A percentile compares a stretch with the other conserved stretches of the same genome.
phyloP scores from a whole-genome alignment of 768 basidiomycete species.

The Crucibulum laeve region DNA sequence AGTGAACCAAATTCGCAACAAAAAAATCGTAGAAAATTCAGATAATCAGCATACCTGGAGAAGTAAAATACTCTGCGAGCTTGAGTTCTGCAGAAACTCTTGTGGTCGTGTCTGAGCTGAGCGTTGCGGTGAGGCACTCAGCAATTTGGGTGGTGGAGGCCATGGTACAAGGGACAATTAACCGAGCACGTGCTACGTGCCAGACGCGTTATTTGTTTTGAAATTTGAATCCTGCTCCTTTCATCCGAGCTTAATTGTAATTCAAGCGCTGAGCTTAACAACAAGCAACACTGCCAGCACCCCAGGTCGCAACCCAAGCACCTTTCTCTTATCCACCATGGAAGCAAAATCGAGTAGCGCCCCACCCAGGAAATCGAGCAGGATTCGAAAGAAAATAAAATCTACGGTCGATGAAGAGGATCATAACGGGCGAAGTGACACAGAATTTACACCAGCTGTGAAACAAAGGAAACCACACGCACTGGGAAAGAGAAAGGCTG shows the following conservation, averaged over 20 bases:
- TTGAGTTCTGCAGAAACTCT: slow-evolving; percentile 79
- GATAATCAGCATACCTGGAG: slow-evolving; percentile 49
- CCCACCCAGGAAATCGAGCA: background rate
- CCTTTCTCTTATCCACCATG: slow-evolving; percentile 5
- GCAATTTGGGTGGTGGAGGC: slow-evolving; percentile 39
- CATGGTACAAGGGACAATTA: slow-evolving; percentile 22
- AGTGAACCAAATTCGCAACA: too few relatives aligned
- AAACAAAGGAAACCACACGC: slow-evolving; percentile 1
- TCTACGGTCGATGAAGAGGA: background rate
- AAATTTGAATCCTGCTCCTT: background rate
- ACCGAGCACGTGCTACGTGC: slow-evolving; percentile 11
- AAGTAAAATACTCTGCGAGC: slow-evolving; percentile 61
- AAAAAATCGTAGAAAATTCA: background rate
- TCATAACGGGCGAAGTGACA: too few relatives aligned
- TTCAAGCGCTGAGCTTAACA: background rate
- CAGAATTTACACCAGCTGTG: background rate
- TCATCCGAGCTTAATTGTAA: background rate
- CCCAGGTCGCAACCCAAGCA: too few relatives aligned
- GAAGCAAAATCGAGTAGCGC: slow-evolving; percentile 7
- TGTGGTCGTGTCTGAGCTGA: slow-evolving; percentile 66
- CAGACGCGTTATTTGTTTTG: slow-evolving; percentile 12
- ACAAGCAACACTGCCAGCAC: too few relatives aligned
- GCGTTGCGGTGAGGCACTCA: slow-evolving; percentile 62
- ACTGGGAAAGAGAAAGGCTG: slow-evolving; percentile 10
- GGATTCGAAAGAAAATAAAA: slow-evolving; percentile 8